A percentile compares a stretch with the other conserved stretches of the same genome.
Evolutionary conservation across 495 filamentous ascomycete species (phyloP).

Genomic region (Daldinia decipiens): DNA sequence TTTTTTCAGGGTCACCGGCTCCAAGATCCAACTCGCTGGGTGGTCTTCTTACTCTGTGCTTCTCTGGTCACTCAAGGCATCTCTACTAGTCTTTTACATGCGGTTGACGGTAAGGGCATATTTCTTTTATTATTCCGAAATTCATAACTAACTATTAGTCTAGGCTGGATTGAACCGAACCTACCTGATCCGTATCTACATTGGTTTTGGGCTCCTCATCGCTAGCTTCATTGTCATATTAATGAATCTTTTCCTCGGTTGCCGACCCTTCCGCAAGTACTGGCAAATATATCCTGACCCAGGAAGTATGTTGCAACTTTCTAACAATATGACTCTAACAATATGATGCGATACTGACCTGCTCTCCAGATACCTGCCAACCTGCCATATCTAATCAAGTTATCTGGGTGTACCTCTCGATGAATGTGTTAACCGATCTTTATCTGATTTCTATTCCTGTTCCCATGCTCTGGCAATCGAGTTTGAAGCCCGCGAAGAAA

Average conservation of each 20-base stretch:
- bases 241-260: constrained; percentile 62
- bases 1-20: constrained; percentile 60
- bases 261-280: constrained; percentile 60
- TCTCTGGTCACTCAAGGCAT: constrained; percentile 64
- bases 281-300: constrained; percentile 66
- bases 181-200: constrained; percentile 62
- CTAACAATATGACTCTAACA: not conserved
- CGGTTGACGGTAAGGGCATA: constrained; percentile 61
- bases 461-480: constrained; percentile 62
- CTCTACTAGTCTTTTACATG: constrained; percentile 67
- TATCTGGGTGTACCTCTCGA: constrained; percentile 56
- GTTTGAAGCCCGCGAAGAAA: constrained; percentile 57
- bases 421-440: constrained; percentile 58
- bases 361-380: constrained; percentile 56
- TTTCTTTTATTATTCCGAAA: not conserved
- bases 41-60: constrained; percentile 67
- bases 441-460: constrained; percentile 63
- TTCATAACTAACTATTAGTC: constrained; percentile 20
- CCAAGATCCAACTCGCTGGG: constrained; percentile 66
- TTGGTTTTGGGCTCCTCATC: constrained; percentile 62
- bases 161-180: constrained; percentile 53
- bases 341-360: not conserved
- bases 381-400: constrained; percentile 57
- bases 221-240: constrained; percentile 62
- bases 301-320: constrained; percentile 54